Evolutionary conservation across 108 stramenopile genomes (phyloP).

Genomic region (Stephanodiscus triporus): DNA sequence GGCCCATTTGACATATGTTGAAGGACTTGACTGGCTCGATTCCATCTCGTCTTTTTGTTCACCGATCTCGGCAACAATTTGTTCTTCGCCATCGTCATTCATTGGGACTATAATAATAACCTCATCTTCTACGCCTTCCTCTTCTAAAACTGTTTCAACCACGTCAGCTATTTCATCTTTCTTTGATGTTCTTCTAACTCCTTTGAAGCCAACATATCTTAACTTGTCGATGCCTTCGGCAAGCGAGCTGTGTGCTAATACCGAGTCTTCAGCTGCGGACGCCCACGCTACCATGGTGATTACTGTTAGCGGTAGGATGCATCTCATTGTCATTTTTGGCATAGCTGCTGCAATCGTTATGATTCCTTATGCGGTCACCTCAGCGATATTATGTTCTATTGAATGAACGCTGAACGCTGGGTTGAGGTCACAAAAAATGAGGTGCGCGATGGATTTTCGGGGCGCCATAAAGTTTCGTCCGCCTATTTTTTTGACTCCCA

Average conservation of each 20-base stretch:
- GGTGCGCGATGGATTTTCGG: background rate
- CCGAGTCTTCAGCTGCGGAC: background rate
- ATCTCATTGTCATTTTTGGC: background rate
- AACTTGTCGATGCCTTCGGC: background rate
- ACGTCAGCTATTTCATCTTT: background rate
- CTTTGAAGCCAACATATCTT: background rate
- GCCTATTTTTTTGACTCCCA: background rate
- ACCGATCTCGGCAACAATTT: background rate
- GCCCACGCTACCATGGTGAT: background rate
- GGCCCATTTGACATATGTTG: background rate
- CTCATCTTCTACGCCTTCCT: background rate
- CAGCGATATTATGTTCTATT: background rate
- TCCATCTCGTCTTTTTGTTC: background rate
- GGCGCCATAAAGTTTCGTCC: background rate
- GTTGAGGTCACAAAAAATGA: no score
- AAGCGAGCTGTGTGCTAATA: background rate
- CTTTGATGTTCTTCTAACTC: background rate
- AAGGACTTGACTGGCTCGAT: background rate
- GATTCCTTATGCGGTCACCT: background rate
- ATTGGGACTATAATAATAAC: background rate
- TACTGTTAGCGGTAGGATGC: background rate
- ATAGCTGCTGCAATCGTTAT: background rate
- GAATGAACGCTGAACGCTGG: background rate
- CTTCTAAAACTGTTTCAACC: background rate
- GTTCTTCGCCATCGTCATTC: background rate